These are phyloP conservation scores for Calycina herbarum DNA, from an alignment of 2,329 filamentous ascomycete genomes.

Conservation along the genomic window DNA sequence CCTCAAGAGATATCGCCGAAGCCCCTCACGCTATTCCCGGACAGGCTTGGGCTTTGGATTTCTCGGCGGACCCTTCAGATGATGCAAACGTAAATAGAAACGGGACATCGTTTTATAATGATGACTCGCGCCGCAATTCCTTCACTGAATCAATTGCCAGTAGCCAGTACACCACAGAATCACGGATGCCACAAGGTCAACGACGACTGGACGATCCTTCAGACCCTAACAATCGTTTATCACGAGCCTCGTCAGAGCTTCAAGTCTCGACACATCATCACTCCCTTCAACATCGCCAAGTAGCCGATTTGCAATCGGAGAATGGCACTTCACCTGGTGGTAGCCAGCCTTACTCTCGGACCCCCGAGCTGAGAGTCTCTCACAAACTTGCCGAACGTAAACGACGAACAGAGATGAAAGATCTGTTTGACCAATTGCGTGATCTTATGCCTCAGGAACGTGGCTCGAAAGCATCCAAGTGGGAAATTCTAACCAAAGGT, in stretches of 20 bases:
- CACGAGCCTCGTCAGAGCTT: constrained; percentile 54
- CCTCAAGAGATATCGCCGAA: constrained; percentile 62
- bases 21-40: constrained; percentile 80
- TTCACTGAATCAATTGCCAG: constrained; percentile 76
- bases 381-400: constrained; percentile 86
- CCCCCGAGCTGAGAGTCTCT: constrained; percentile 77
- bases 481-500: constrained; percentile 88
- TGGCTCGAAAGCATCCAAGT: constrained; percentile 83
- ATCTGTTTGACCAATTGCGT: constrained; percentile 77
- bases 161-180: constrained; percentile 76
- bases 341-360: constrained; percentile 77
- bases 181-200: constrained; percentile 69
- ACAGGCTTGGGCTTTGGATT: constrained; percentile 73
- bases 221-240: constrained; percentile 45
- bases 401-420: constrained; percentile 84
- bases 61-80: constrained; percentile 50
- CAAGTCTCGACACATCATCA: constrained; percentile 62
- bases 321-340: constrained; percentile 51
- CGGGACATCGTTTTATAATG: constrained; percentile 39
- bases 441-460: constrained; percentile 78
- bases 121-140: constrained; percentile 71
- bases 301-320: constrained; percentile 66
- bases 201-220: constrained; percentile 64
- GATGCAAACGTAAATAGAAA: constrained; percentile 51
- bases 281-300: constrained; percentile 70